Conservation (phyloP, 352 stramenopile genomes). For the Blastocystis sp. region DNA sequence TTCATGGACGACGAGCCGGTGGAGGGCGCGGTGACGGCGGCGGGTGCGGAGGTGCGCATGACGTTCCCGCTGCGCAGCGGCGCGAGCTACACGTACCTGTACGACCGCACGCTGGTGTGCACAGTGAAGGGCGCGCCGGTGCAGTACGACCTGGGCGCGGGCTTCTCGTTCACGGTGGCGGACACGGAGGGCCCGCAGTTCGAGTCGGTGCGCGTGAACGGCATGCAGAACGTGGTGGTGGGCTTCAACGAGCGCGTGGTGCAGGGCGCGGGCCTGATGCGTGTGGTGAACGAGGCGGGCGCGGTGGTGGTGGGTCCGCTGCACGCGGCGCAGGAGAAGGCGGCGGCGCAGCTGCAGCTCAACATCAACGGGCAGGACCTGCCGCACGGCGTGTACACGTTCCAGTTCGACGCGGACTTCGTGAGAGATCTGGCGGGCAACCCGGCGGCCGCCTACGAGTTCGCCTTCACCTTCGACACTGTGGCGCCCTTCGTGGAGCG, state of each 20-base stretch:
- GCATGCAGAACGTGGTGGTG: background rate
- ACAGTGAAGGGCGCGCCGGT: background rate
- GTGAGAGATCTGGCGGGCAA: constrained; percentile 40
- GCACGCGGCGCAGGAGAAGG: background rate
- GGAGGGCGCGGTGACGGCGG: background rate
- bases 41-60: background rate
- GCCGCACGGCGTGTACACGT: constrained; percentile 44
- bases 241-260: constrained; percentile 55
- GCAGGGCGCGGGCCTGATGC: background rate
- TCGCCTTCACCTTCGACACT: constrained; percentile 1
- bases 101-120: background rate
- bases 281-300: background rate
- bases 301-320: background rate
- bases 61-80: constrained; percentile 54
- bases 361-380: constrained; percentile 18
- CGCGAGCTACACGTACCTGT: constrained; percentile 55
- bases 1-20: constrained; percentile 8
- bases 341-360: background rate
- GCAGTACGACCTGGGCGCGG: constrained; percentile 32
- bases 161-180: constrained; percentile 41
- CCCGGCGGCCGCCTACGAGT: background rate
- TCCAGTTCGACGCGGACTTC: constrained; percentile 32
- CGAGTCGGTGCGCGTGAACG: background rate
- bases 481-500: background rate
- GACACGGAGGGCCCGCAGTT: constrained; percentile 51